Evolutionary conservation across 495 filamentous ascomycete genomes (phyloP), one percentile per base, ranked within the genome.

Genomic region (Umbilicaria muhlenbergii): DNA sequence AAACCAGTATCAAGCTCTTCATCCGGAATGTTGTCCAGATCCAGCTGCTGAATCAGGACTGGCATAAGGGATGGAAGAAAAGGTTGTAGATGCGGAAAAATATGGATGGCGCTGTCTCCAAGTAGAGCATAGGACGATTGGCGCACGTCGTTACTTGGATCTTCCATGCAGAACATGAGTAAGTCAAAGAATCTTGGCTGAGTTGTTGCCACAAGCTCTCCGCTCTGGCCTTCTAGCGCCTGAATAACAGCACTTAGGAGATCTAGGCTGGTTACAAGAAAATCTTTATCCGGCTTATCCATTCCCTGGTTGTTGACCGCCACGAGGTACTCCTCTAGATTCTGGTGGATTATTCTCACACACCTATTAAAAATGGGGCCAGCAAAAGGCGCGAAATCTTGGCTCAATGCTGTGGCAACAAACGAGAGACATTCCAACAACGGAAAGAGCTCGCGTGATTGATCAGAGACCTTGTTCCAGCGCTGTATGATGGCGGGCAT

Each of bases 51-150:
- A 52, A 93, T 72, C n/a, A 95, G 66, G 8, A 84, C 71, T 2
- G 86, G 81, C 56, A 93, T 63, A 36, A 96, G 67, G 33, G 59
- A 69, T 3, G 78, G 72, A 21, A 96, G 63, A 55, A 75, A 83
- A 7, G 75, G 73, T 51, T 80, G 78, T 36, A 99, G 62, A 52
- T 91, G 84, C 2, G 75, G 71, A 62, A 89, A 95, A 42, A 94
- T 85, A 55, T 87, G 93, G 55, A 94, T 95, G 0, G 92, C 84
- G 58, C 91, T 94, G 61, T 99, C 91, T 32, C 91, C 91, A 35
- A 99, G 78, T 21, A 99, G 70, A 11, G 91, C 91, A 52, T 94
- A 99, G 3, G 87, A 85, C 18, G 92, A 96, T 59, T 99, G 91
- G 39, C 87, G 82, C 12, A 96, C 91, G 59, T 94, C 89, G 48